A percentile compares a stretch with the other conserved stretches of the same genome.
These are phyloP conservation scores for Bothriochloa decipiens DNA, from an alignment of 176 grass and related monocot genomes.

Conservation along the genomic window DNA sequence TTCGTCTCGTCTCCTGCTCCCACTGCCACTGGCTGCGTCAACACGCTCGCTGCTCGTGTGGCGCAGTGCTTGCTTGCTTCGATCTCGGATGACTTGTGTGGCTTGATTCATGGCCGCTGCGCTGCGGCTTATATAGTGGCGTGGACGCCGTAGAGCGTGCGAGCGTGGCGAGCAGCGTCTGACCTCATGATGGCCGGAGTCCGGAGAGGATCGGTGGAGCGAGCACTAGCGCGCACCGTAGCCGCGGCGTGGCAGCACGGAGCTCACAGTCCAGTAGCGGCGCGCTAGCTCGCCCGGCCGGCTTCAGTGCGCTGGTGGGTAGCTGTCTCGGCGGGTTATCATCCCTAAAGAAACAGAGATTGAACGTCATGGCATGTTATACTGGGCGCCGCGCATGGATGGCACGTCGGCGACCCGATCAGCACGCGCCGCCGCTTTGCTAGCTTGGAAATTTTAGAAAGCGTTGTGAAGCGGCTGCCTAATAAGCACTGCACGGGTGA, in stretches of 20 bases:
- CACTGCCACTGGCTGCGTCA: too few species aligned
- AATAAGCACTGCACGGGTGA: too few species aligned
- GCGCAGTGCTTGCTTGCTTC: neutral
- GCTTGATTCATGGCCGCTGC: neutral
- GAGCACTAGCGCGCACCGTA: constrained; percentile 39
- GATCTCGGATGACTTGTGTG: neutral
- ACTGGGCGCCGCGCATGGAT: neutral
- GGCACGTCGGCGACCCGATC: neutral
- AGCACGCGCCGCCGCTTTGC: neutral
- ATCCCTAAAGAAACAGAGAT: neutral
- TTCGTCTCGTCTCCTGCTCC: too few species aligned
- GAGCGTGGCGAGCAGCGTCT: neutral
- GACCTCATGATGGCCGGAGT: constrained; percentile 32
- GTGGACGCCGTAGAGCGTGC: neutral
- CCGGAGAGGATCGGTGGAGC: constrained; percentile 23
- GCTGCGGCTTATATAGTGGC: constrained; percentile 37
- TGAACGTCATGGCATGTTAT: neutral
- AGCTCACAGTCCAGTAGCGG: neutral
- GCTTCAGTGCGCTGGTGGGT: constrained; percentile 33
- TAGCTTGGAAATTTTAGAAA: neutral
- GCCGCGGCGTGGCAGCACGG: constrained; percentile 30
- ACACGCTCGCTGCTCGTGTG: too few species aligned
- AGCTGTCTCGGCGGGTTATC: neutral
- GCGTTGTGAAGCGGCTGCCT: neutral
- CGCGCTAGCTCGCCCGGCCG: constrained; percentile 24